Base-by-base conservation (phyloP, 1,139 yeast genomes). In the Zygosaccharomyces pseudobailii region DNA sequence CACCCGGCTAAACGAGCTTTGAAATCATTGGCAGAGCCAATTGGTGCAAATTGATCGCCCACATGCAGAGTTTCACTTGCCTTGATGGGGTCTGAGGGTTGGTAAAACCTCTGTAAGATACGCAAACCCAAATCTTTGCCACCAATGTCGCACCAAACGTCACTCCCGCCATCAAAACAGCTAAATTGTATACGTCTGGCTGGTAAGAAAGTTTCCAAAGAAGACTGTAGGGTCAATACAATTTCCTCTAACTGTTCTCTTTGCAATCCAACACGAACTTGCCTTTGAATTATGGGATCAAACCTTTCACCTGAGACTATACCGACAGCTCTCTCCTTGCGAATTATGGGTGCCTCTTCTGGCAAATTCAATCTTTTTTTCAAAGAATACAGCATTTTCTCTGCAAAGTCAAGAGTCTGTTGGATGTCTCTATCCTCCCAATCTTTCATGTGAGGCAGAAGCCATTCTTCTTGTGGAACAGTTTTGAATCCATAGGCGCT, bases 131-230 rank as follows among this genome's bases (percentile, higher is more conserved):
- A 71, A 36, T 94, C 81, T 65, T 92, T 92, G 65, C 94, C 97
- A 10, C 97, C 98, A 53, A 92, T 87, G 63, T 92, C 98, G 20
- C 92, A 92, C 97, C 97, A 92, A 22, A 92, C 96, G 63, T 92
- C 98, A 23, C 84, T 75, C 4, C 98, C 97, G 34, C 97, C 98
- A 62, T 92, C 94, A 71, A 92, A 92, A 1, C 97, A 96, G 70
- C 97, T 89, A 57, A 87, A 90, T 54, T 84, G 78, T 50, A 92
- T 79, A 27, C 78, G 72, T 43, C 73, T 70, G 2, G 83, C 80
- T 0, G 75, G 72, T 2, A 70, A 67, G n/a, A 69, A 68, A 5
- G 65, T 59, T 36, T 78, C 82, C 49, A 90, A 71, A 46, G 80
- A 74, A 50, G 75, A 74, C 58, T 90, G 94, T 38, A 89, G 79